Conservation (phyloP, 2,329 filamentous ascomycete species). For the Drechslerella stenobrocha region DNA sequence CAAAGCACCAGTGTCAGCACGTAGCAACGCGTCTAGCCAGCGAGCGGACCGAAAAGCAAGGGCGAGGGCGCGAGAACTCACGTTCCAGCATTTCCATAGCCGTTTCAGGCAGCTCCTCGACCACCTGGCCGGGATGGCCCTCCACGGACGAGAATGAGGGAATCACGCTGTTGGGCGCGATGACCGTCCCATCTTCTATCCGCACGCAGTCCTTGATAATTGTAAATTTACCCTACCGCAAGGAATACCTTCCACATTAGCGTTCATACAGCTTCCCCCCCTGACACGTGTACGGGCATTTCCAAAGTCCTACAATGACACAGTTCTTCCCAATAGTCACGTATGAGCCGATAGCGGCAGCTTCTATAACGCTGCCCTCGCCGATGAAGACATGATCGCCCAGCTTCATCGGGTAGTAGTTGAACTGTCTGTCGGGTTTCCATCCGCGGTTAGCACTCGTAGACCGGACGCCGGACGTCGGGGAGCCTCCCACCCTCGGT, state of each 20-base stretch:
- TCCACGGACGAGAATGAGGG: conserved; percentile 92
- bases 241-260: not conserved
- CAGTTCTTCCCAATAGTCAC: conserved; percentile 80
- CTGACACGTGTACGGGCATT: too few species aligned
- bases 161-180: conserved; percentile 86
- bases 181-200: conserved; percentile 79
- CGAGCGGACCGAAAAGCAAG: too few species aligned
- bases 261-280: not conserved
- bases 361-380: conserved; percentile 73
- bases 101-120: conserved; percentile 78
- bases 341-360: conserved; percentile 79
- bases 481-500: conserved; percentile 63
- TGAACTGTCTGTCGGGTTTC: conserved; percentile 60
- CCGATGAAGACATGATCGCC: conserved; percentile 94
- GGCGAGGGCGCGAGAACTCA: too few species aligned
- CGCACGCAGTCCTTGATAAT: conserved; percentile 93
- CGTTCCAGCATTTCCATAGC: conserved; percentile 56
- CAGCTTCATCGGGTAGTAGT: conserved; percentile 86
- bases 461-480: too few species aligned
- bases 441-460: not conserved
- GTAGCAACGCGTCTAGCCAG: too few species aligned
- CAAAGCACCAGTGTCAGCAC: conserved; percentile 1
- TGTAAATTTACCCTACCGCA: conserved; percentile 57
- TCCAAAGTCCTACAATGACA: conserved; percentile 60
- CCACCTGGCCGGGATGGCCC: conserved; percentile 74